Conservation (phyloP, 441 rosid species). For the Gossypium davidsonii region DNA sequence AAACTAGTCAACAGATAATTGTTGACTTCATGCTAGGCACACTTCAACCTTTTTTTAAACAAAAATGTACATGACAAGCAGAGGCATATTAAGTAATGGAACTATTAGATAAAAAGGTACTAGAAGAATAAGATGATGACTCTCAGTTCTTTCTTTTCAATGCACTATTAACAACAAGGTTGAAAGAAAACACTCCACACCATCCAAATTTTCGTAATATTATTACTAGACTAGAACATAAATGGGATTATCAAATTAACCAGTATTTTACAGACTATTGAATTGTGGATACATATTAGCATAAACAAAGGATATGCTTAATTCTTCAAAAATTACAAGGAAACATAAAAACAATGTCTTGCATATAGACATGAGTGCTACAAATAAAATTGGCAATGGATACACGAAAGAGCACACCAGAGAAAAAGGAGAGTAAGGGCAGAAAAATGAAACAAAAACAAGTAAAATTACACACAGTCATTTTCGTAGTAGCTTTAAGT, state of each 20-base stretch:
- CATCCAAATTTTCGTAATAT: neutral
- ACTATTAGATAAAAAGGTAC: neutral
- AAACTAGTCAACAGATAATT: neutral
- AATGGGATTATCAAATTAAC: neutral
- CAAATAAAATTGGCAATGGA: constrained; percentile 30
- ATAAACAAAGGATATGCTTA: neutral
- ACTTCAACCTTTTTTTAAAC: neutral
- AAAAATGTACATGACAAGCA: neutral
- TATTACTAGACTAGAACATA: neutral
- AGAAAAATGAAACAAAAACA: constrained; percentile 35
- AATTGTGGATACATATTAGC: neutral
- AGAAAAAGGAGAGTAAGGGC: neutral
- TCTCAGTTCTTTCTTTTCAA: neutral
- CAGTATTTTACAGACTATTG: neutral
- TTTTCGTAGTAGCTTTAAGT: constrained; percentile 65
- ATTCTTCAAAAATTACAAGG: neutral
- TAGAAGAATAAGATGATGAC: neutral
- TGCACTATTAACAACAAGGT: neutral
- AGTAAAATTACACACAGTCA: constrained; percentile 40
- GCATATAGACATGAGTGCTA: neutral
- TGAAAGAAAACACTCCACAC: constrained; percentile 28
- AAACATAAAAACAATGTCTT: neutral
- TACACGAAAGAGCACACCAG: neutral
- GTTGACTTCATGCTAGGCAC: neutral
- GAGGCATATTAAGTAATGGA: neutral